Conservation (phyloP, 345 rosid species). For the Euphorbia lathyris region DNA sequence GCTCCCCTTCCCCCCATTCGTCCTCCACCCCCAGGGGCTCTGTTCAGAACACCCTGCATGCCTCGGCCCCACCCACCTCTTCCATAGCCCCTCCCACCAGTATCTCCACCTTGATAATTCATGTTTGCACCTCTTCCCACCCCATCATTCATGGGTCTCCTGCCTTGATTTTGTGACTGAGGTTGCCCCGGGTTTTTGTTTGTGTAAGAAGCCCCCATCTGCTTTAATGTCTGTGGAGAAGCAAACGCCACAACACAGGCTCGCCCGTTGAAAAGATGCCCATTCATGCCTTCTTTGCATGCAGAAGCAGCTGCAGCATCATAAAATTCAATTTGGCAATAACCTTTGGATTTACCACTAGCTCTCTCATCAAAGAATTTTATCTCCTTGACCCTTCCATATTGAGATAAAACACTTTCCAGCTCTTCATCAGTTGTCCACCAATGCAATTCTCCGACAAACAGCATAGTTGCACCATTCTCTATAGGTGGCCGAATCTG, state of each 20-base stretch:
- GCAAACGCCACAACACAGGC: conserved; percentile 88
- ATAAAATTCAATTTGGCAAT: conserved; percentile 82
- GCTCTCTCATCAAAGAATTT: conserved; percentile 86
- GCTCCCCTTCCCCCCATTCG: conserved; percentile 66
- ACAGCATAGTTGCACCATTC: conserved; percentile 67
- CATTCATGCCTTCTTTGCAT: conserved; percentile 87
- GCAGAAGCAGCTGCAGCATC: conserved; percentile 63
- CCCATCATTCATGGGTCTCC: conserved; percentile 68
- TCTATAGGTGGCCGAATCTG: conserved; percentile 55
- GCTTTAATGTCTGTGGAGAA: conserved; percentile 74
- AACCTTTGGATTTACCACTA: conserved; percentile 88
- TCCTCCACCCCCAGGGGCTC: conserved; percentile 64
- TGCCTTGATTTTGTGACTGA: conserved; percentile 60
- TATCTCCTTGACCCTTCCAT: conserved; percentile 76
- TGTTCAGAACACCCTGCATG: conserved; percentile 54
- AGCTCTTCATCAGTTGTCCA: conserved; percentile 92
- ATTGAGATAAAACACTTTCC: conserved; percentile 62
- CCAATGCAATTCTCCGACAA: conserved; percentile 84
- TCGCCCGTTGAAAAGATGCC: conserved; percentile 62
- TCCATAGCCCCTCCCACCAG: conserved; percentile 66
- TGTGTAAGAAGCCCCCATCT: conserved; percentile 69
- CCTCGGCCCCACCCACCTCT: conserved; percentile 79
- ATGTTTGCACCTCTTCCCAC: conserved; percentile 60
- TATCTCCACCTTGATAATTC: conserved; percentile 69
- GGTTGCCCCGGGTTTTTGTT: conserved; percentile 63